phyloP scores from a whole-genome alignment of 2,329 filamentous ascomycete species.

The Aspergillus viridinutans region DNA sequence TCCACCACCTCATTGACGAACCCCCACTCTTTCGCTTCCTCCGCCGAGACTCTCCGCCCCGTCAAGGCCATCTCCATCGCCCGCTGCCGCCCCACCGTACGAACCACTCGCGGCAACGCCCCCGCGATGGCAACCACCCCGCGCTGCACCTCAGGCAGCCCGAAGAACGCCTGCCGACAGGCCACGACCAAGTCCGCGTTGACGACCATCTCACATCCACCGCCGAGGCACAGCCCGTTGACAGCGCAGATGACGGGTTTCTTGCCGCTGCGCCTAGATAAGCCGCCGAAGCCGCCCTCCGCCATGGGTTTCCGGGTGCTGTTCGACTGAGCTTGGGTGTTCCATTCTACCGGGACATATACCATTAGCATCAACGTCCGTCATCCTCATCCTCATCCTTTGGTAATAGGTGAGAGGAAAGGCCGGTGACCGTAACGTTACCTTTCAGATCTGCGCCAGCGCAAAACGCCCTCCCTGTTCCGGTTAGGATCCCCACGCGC shows the following conservation, averaged over 20 bases:
- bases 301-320: conserved; percentile 16
- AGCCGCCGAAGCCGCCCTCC: conserved; percentile 38
- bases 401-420: not conserved
- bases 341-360: conserved; percentile 28
- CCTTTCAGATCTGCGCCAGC: conserved; percentile 45
- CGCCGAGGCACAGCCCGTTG: conserved; percentile 70
- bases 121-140: conserved; percentile 70
- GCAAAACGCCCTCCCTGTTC: conserved; percentile 41
- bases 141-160: conserved; percentile 66
- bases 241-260: conserved; percentile 75
- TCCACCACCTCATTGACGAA: conserved; percentile 60
- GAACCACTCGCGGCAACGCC: conserved; percentile 62
- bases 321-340: conserved; percentile 18
- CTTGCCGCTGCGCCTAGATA: conserved; percentile 43
- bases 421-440: conserved; percentile 10
- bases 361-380: not conserved
- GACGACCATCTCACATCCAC: conserved; percentile 71
- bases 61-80: conserved; percentile 70
- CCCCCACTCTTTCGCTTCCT: conserved; percentile 62
- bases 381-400: not conserved
- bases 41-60: conserved; percentile 56
- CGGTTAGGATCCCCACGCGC: conserved; percentile 40
- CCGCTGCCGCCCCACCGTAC: conserved; percentile 63
- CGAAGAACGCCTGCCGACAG: conserved; percentile 53
- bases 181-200: conserved; percentile 70